A percentile compares a stretch with the other conserved stretches of the same genome.
Evolutionary conservation across 2,329 filamentous ascomycete genomes (phyloP).

Genomic region (Arthrobotrys sinensis): DNA sequence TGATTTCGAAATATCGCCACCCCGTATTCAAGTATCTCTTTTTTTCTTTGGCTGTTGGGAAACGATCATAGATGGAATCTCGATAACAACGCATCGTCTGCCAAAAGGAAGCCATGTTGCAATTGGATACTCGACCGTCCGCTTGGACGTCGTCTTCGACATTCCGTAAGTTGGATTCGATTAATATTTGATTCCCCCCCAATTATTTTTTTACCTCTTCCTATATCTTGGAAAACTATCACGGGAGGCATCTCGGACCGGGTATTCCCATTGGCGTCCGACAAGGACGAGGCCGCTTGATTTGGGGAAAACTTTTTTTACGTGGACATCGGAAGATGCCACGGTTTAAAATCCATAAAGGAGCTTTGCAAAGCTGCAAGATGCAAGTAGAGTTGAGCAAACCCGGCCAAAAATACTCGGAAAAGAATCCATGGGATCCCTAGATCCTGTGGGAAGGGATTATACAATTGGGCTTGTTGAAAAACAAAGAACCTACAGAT

Average conservation of each 20-base stretch:
- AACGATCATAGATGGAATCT: conserved; percentile 52
- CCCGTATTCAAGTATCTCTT: neutral
- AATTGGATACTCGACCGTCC: conserved; percentile 42
- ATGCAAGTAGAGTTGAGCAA: conserved; percentile 15
- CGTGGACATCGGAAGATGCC: conserved; percentile 26
- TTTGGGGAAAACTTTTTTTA: conserved; percentile 23
- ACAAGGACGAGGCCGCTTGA: conserved; percentile 27
- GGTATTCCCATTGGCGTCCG: conserved; percentile 25
- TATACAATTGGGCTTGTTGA: neutral
- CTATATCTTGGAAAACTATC: conserved; percentile 1
- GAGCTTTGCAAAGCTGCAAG: conserved; percentile 31
- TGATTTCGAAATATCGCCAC: neutral
- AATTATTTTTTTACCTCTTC: neutral
- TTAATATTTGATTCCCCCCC: neutral
- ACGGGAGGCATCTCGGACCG: conserved; percentile 40
- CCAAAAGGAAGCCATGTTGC: conserved; percentile 51
- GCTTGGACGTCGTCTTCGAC: conserved; percentile 46
- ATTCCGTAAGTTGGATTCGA: conserved; percentile 39
- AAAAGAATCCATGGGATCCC: conserved; percentile 7
- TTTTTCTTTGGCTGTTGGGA: neutral
- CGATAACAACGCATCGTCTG: conserved; percentile 34
- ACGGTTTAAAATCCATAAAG: conserved; percentile 43
- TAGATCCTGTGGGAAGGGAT: conserved; percentile 9
- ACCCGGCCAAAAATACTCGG: conserved; percentile 3
- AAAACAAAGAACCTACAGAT: neutral